phyloP scores from a whole-genome alignment of 2,329 filamentous ascomycete species.

The Aspergillus carbonarius region DNA sequence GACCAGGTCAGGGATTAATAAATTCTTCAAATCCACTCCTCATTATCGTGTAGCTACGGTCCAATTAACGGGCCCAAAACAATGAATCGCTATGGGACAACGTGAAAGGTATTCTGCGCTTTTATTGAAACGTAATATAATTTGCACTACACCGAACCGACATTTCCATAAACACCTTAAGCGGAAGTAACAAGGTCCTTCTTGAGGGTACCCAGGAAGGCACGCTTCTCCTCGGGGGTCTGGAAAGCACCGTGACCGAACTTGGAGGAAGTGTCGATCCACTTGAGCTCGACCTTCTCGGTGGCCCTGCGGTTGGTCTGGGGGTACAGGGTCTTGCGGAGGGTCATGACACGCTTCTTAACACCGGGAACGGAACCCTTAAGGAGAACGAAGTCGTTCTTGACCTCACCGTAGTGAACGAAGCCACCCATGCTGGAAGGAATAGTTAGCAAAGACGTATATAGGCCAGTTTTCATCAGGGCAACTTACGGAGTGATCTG shows the following conservation, averaged over 20 bases:
- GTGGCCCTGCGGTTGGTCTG: slow-evolving; percentile 94
- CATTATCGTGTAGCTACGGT: slow-evolving; percentile 10
- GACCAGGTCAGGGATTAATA: background rate
- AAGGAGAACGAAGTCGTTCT: slow-evolving; percentile 97
- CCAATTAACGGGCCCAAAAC: background rate
- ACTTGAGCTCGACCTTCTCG: slow-evolving; percentile 99
- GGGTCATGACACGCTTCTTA: slow-evolving; percentile 99
- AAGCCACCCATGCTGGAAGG: slow-evolving; percentile 85
- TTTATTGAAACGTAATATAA: slow-evolving; percentile 43
- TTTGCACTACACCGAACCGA: slow-evolving; percentile 38
- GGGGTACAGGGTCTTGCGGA: slow-evolving; percentile 97
- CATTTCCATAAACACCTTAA: slow-evolving; percentile 47
- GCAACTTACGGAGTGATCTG: slow-evolving; percentile 93
- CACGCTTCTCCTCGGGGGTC: slow-evolving; percentile 96
- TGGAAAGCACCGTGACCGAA: slow-evolving; percentile 99
- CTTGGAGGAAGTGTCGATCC: slow-evolving; percentile 99
- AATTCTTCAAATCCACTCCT: too few species aligned
- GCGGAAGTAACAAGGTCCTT: slow-evolving; percentile 73
- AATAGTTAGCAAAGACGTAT: slow-evolving; percentile 39
- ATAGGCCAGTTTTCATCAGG: too few species aligned
- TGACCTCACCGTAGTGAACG: slow-evolving; percentile 98
- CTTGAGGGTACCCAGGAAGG: slow-evolving; percentile 98
- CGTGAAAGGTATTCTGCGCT: slow-evolving; percentile 39
- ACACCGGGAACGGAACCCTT: slow-evolving; percentile 97
- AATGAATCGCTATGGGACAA: slow-evolving; percentile 1